Conservation (phyloP, 1,284 basidiomycete species). For the Cutaneotrichosporon sp. region DNA sequence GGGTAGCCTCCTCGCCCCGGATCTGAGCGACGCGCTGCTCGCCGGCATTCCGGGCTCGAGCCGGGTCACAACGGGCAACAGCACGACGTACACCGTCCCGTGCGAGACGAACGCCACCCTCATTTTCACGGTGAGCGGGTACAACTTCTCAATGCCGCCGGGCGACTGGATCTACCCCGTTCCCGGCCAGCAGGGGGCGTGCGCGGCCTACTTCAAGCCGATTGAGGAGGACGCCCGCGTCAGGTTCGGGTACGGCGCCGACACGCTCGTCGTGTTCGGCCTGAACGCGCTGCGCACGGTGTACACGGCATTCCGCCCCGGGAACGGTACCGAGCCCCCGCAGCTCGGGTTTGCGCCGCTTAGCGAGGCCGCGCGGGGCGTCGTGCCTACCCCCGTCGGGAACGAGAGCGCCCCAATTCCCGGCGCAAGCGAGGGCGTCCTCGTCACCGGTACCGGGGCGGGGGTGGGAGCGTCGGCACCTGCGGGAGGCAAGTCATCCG, state of each 20-base stretch:
- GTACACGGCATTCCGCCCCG: slow-evolving; percentile 2
- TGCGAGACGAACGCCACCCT: slow-evolving; percentile 1
- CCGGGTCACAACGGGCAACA: background rate
- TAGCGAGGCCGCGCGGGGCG: background rate
- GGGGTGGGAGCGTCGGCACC: background rate
- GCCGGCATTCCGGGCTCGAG: background rate
- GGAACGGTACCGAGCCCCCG: background rate
- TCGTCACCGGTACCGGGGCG: slow-evolving; percentile 1
- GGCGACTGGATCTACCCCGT: background rate
- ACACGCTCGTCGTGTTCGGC: background rate
- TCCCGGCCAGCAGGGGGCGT: background rate
- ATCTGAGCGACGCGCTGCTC: background rate
- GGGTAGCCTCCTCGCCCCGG: background rate
- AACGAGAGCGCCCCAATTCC: background rate
- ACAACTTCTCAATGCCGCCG: background rate
- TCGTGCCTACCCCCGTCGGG: background rate
- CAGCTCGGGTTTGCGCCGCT: slow-evolving; percentile 6
- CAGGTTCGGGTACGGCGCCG: background rate
- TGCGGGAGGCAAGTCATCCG: background rate
- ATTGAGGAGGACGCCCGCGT: background rate
- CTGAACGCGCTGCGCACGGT: background rate
- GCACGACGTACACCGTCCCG: background rate
- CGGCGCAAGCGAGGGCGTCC: background rate
- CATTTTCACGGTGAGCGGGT: background rate
- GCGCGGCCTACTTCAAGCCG: background rate